Evolutionary conservation across 306 rosid species (phyloP).

Genomic region (Sicyos edulis): DNA sequence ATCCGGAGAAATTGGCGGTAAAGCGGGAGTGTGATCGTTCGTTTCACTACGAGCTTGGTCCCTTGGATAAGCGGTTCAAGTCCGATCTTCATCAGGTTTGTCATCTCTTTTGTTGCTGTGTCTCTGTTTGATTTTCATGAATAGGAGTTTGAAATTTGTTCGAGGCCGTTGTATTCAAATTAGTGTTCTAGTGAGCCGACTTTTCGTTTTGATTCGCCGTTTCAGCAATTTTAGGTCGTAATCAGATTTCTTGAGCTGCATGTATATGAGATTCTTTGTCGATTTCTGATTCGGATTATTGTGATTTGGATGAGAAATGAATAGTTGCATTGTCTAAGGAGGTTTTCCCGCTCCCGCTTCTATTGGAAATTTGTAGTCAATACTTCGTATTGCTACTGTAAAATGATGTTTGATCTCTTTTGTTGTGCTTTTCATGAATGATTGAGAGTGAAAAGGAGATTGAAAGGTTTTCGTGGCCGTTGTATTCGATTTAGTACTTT

Average conservation of each 20-base stretch:
- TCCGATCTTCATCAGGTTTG: slow-evolving; percentile 43
- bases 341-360: too few species aligned
- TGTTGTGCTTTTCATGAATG: not conserved
- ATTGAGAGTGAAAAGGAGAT: not conserved
- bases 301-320: not conserved
- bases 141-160: not conserved
- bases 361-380: too few species aligned
- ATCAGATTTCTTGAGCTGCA: not conserved
- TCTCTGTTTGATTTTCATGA: slow-evolving; percentile 8
- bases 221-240: not conserved
- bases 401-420: slow-evolving; percentile 7
- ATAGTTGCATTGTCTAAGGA: too few species aligned
- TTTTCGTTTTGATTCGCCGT: not conserved
- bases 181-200: not conserved
- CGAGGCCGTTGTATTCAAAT: not conserved
- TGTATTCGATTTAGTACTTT: not conserved
- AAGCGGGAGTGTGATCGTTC: slow-evolving; percentile 68
- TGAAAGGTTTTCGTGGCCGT: not conserved
- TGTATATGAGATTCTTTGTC: not conserved
- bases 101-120: not conserved
- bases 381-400: too few species aligned
- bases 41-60: slow-evolving; percentile 46
- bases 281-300: not conserved
- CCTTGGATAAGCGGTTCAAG: slow-evolving; percentile 56
- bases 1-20: slow-evolving; percentile 36